These are phyloP conservation scores for Cordyceps javanica DNA, from an alignment of 2,329 filamentous ascomycete genomes.

Conservation along the genomic window DNA sequence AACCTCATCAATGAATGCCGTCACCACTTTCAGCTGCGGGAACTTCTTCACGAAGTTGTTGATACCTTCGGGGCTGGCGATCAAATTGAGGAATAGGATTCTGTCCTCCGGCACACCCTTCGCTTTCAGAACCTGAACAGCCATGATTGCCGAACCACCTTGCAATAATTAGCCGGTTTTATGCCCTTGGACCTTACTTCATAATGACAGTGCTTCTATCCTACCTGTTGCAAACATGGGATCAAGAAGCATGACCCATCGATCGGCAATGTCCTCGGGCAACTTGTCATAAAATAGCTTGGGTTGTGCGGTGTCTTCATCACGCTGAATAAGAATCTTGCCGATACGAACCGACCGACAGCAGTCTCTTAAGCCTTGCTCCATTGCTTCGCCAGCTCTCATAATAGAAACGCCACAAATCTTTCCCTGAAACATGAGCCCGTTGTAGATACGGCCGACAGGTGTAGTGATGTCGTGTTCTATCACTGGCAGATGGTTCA, in stretches of 20 bases:
- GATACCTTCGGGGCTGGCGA: slow-evolving; percentile 92
- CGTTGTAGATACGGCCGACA: slow-evolving; percentile 79
- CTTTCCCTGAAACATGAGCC: slow-evolving; percentile 93
- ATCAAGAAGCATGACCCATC: slow-evolving; percentile 91
- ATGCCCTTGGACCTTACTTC: neutral
- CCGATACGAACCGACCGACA: slow-evolving; percentile 97
- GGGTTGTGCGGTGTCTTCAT: slow-evolving; percentile 88
- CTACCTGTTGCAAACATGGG: slow-evolving; percentile 98
- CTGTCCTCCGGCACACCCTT: slow-evolving; percentile 90
- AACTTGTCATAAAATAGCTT: slow-evolving; percentile 98
- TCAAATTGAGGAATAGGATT: slow-evolving; percentile 93
- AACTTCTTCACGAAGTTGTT: slow-evolving; percentile 84
- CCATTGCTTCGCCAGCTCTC: slow-evolving; percentile 97
- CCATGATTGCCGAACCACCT: slow-evolving; percentile 96
- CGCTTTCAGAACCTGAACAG: slow-evolving; percentile 84
- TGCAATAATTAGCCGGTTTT: neutral
- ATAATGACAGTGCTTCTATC: slow-evolving; percentile 17
- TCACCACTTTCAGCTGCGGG: slow-evolving; percentile 84
- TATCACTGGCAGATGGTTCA: slow-evolving; percentile 92
- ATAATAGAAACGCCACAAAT: slow-evolving; percentile 99
- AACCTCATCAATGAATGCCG: slow-evolving; percentile 85
- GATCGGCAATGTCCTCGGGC: slow-evolving; percentile 82
- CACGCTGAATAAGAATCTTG: slow-evolving; percentile 95
- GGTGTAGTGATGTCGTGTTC: slow-evolving; percentile 87
- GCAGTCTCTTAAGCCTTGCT: slow-evolving; percentile 91